phyloP scores from a whole-genome alignment of 2,329 filamentous ascomycete species.

The Beauveria medogensis region DNA sequence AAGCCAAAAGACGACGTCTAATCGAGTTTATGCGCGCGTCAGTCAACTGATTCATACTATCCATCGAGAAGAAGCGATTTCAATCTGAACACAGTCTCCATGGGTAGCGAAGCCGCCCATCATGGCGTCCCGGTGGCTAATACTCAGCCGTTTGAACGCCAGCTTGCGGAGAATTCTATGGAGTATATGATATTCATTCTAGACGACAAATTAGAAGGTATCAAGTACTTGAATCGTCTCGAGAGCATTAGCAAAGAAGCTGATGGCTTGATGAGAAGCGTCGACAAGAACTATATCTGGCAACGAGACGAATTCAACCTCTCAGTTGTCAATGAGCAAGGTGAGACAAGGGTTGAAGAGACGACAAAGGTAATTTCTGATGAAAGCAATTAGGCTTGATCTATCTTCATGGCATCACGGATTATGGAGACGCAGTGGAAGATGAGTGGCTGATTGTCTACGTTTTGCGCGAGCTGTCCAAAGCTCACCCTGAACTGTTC shows the following conservation, averaged over 20 bases:
- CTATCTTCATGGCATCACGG: slow-evolving; percentile 69
- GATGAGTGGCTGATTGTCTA: slow-evolving; percentile 98
- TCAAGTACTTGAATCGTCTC: slow-evolving; percentile 56
- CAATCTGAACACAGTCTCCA: not conserved
- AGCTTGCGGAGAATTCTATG: slow-evolving; percentile 67
- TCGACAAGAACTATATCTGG: slow-evolving; percentile 89
- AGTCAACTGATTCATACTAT: not conserved
- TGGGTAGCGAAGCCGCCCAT: not conserved
- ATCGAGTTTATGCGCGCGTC: not conserved
- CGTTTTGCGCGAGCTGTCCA: slow-evolving; percentile 73
- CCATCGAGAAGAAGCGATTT: not conserved
- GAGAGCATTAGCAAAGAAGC: slow-evolving; percentile 65
- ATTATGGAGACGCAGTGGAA: slow-evolving; percentile 90
- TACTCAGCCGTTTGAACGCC: not conserved
- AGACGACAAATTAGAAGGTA: slow-evolving; percentile 43
- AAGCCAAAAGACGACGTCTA: not conserved
- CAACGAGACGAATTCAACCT: slow-evolving; percentile 78
- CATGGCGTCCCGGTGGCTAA: not conserved
- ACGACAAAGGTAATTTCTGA: not conserved
- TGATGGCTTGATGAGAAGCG: slow-evolving; percentile 48
- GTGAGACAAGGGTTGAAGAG: slow-evolving; percentile 28
- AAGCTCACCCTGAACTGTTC: slow-evolving; percentile 66
- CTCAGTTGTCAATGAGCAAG: slow-evolving; percentile 50
- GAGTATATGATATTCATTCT: slow-evolving; percentile 72
- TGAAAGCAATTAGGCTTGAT: slow-evolving; percentile 32